Evolutionary conservation across 2,329 filamentous ascomycete species (phyloP).

Genomic region (Fusarium piperis): DNA sequence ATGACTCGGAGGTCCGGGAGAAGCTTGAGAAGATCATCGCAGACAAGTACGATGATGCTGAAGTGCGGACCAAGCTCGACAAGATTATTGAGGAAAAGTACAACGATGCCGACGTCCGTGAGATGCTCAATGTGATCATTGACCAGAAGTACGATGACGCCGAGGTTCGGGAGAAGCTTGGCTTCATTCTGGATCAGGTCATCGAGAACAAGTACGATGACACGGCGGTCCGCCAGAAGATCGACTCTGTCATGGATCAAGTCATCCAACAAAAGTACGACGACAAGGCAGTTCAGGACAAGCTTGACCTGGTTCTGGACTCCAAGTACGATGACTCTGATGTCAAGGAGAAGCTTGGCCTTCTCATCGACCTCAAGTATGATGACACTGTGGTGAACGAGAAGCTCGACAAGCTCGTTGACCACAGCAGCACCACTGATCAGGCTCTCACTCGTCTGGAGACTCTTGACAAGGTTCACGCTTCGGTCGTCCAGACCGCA

Average conservation of each 20-base stretch:
- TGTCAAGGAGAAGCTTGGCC: constrained; percentile 44
- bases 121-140: constrained; percentile 46
- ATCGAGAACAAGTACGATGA: constrained; percentile 44
- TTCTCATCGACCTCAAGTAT: constrained; percentile 53
- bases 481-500: constrained; percentile 85
- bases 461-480: constrained; percentile 87
- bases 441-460: constrained; percentile 80
- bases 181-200: constrained; percentile 22
- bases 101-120: constrained; percentile 35
- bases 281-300: constrained; percentile 48
- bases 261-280: constrained; percentile 60
- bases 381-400: constrained; percentile 56
- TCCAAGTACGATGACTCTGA: constrained; percentile 47
- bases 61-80: constrained; percentile 61
- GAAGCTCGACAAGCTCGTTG: constrained; percentile 62
- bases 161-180: constrained; percentile 40
- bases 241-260: neutral
- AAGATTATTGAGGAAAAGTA: constrained; percentile 47
- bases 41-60: constrained; percentile 66
- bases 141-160: constrained; percentile 45
- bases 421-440: constrained; percentile 71
- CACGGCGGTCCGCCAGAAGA: constrained; percentile 42
- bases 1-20: constrained; percentile 52
- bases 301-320: constrained; percentile 52
- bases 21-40: constrained; percentile 61